Percentiles rank a stretch among this genome's conserved stretches.
Conservation (phyloP, 1,284 basidiomycete species). For the Anthracocystis setariae region DNA sequence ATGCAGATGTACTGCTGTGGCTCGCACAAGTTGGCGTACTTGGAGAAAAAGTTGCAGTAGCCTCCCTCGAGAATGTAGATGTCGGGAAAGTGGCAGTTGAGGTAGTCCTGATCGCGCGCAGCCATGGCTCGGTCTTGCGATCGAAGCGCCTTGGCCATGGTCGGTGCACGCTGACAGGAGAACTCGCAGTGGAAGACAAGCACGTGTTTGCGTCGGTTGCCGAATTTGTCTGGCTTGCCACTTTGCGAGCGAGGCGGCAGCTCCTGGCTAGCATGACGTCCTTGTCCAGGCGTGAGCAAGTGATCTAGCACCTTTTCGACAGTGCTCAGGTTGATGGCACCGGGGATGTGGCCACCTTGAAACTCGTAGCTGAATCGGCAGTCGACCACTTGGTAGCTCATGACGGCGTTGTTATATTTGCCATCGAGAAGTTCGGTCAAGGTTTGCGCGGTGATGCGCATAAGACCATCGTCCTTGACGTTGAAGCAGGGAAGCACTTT, state of each 20-base stretch:
- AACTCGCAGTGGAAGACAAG: slow-evolving; percentile 99
- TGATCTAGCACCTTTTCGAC: slow-evolving; percentile 82
- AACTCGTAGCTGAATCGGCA: slow-evolving; percentile 99
- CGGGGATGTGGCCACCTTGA: slow-evolving; percentile 88
- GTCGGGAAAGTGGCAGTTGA: slow-evolving; percentile 93
- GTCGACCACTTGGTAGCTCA: slow-evolving; percentile 76
- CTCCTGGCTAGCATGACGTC: slow-evolving; percentile 68
- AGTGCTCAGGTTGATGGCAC: slow-evolving; percentile 92
- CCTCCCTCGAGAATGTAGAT: slow-evolving; percentile 96
- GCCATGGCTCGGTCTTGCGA: slow-evolving; percentile 87
- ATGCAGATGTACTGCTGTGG: slow-evolving; percentile 87
- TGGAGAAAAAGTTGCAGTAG: slow-evolving; percentile 85
- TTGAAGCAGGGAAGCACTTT: slow-evolving; percentile 93
- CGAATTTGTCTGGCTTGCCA: slow-evolving; percentile 72
- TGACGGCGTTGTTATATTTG: slow-evolving; percentile 56
- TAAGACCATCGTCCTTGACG: slow-evolving; percentile 91
- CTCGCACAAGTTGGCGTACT: slow-evolving; percentile 77
- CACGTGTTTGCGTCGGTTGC: slow-evolving; percentile 77
- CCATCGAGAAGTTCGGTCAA: slow-evolving; percentile 59
- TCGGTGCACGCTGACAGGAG: slow-evolving; percentile 91
- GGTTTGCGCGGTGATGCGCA: slow-evolving; percentile 84
- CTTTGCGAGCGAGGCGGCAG: slow-evolving; percentile 73
- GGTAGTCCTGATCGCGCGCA: slow-evolving; percentile 76
- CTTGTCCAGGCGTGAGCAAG: slow-evolving; percentile 73
- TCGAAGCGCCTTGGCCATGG: slow-evolving; percentile 93